These are phyloP conservation scores for Trametes pubescens DNA, from an alignment of 1,284 basidiomycete species.

Conservation along the genomic window DNA sequence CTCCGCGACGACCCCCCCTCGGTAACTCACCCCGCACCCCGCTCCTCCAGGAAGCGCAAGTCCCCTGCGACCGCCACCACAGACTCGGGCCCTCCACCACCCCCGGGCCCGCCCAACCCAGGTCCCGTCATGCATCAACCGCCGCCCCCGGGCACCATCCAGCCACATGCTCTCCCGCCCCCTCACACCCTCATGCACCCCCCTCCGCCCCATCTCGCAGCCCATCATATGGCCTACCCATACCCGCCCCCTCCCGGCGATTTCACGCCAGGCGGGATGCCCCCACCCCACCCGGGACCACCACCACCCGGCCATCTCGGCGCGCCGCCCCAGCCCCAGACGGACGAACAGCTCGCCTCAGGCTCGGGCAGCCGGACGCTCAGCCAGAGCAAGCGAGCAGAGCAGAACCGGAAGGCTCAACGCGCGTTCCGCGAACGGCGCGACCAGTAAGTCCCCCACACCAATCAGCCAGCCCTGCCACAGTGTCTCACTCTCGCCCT, in stretches of 20 bases:
- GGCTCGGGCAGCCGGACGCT: slow-evolving; percentile 57
- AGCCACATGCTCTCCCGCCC: slow-evolving; percentile 41
- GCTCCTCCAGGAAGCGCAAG: slow-evolving; percentile 49
- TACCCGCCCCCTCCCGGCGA: slow-evolving; percentile 44
- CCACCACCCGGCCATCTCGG: slow-evolving; percentile 37
- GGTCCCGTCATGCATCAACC: slow-evolving; percentile 46
- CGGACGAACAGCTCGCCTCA: slow-evolving; percentile 44
- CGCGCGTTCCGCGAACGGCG: slow-evolving; percentile 84
- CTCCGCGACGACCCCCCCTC: slow-evolving; percentile 63
- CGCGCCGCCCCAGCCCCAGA: slow-evolving; percentile 33
- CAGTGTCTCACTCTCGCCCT: slow-evolving; percentile 11
- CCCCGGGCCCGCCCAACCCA: slow-evolving; percentile 43
- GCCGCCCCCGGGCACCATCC: slow-evolving; percentile 44
- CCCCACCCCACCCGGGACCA: slow-evolving; percentile 43
- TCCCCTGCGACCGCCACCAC: slow-evolving; percentile 45
- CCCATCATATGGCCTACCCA: slow-evolving; percentile 35
- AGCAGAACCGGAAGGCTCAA: slow-evolving; percentile 88
- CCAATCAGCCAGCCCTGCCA: neutral
- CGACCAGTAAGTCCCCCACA: slow-evolving; percentile 65
- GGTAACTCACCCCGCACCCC: slow-evolving; percentile 43
- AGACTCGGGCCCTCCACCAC: slow-evolving; percentile 48
- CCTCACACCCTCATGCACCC: slow-evolving; percentile 40
- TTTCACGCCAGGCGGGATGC: slow-evolving; percentile 62
- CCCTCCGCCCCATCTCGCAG: slow-evolving; percentile 35
- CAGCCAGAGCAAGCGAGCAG: slow-evolving; percentile 82